Conservation (phyloP, 495 filamentous ascomycete genomes). For the Podospora conica region DNA sequence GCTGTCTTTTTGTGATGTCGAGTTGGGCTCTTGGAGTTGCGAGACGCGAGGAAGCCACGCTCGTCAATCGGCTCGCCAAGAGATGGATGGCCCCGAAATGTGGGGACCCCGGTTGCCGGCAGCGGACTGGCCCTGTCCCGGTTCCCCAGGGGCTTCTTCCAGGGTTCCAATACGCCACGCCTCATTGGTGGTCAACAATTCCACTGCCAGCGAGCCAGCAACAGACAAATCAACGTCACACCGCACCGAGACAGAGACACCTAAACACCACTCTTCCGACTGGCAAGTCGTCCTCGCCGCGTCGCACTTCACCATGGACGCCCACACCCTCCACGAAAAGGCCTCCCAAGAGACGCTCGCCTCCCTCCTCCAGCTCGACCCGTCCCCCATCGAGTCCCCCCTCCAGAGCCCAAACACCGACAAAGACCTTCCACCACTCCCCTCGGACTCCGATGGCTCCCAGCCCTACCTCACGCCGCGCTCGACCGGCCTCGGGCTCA, state of each 20-base stretch:
- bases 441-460: conserved; percentile 25
- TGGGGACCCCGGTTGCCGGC: not conserved
- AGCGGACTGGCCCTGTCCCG: not conserved
- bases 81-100: not conserved
- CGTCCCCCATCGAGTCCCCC: conserved; percentile 65
- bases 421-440: conserved; percentile 48
- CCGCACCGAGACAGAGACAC: not conserved
- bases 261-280: not conserved
- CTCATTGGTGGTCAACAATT: conserved; percentile 7
- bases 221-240: not conserved
- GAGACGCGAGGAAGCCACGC: too few species aligned
- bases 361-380: conserved; percentile 73
- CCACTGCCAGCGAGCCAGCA: not conserved
- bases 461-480: conserved; percentile 17
- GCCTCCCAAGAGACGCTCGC: conserved; percentile 49
- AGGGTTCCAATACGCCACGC: not conserved
- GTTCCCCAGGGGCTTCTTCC: not conserved
- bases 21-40: too few species aligned
- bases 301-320: conserved; percentile 24
- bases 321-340: conserved; percentile 22
- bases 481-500: conserved; percentile 45
- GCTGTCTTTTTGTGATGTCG: too few species aligned
- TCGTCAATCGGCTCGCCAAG: too few species aligned
- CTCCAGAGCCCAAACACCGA: conserved; percentile 42
- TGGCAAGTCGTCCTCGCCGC: conserved; percentile 5